These are phyloP conservation scores for Penicillium hesseltinei DNA, from an alignment of 2,329 filamentous ascomycete genomes.

Conservation along the genomic window DNA sequence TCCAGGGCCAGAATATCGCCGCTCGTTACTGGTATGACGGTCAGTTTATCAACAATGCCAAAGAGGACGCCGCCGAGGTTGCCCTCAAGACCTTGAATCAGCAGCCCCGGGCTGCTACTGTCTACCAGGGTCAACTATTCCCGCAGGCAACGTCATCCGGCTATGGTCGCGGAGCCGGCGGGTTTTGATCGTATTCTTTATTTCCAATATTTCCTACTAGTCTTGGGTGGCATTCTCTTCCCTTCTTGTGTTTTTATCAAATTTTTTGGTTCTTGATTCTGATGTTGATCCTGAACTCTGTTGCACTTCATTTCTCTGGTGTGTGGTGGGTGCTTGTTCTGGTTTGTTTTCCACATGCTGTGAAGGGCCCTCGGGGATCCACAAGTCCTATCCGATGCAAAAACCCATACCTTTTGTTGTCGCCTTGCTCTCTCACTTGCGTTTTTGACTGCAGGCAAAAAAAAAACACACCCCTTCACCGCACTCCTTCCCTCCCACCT, in stretches of 20 bases:
- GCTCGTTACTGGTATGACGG: constrained; percentile 92
- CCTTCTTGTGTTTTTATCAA: constrained; percentile 17
- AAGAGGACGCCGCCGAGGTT: constrained; percentile 86
- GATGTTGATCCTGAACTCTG: background rate
- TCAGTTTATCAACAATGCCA: constrained; percentile 80
- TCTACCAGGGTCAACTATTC: constrained; percentile 27
- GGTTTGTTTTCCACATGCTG: constrained; percentile 7
- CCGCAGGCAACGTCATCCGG: constrained; percentile 15
- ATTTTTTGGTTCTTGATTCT: constrained; percentile 3
- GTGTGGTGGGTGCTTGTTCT: constrained; percentile 6
- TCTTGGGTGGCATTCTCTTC: constrained; percentile 26
- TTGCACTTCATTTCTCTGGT: constrained; percentile 5
- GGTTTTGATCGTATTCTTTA: constrained; percentile 32
- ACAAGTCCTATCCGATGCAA: constrained; percentile 4
- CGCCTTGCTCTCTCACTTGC: constrained; percentile 5
- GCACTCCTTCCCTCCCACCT: constrained; percentile 1
- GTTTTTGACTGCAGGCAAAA: constrained; percentile 4
- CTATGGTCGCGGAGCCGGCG: constrained; percentile 18
- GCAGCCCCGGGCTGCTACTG: constrained; percentile 23
- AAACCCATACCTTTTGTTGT: constrained; percentile 1
- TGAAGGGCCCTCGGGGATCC: constrained; percentile 2
- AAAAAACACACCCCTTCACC: constrained; percentile 4
- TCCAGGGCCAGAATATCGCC: constrained; percentile 63
- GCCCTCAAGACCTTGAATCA: constrained; percentile 49
- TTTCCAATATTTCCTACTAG: constrained; percentile 23